A percentile compares a stretch with the other conserved stretches of the same genome.
These are phyloP conservation scores for Rhizophagus prolifer DNA, from an alignment of 192 early-diverging fungal genomes.

Conservation along the genomic window DNA sequence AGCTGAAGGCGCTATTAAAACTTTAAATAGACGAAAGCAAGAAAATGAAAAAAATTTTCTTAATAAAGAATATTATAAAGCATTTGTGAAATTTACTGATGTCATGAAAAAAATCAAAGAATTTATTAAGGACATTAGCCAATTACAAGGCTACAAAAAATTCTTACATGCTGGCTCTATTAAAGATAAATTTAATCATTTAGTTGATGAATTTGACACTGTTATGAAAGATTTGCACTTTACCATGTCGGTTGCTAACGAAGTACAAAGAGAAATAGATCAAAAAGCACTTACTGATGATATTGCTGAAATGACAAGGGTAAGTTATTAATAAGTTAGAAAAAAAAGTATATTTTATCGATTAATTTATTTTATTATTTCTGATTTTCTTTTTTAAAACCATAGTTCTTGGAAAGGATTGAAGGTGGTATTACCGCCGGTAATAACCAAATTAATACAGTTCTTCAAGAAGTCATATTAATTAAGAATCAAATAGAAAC, in stretches of 20 bases:
- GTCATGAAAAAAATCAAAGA: conserved; percentile 20
- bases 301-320: conserved; percentile 3
- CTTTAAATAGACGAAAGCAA: neutral
- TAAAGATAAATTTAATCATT: conserved; percentile 4
- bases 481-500: conserved; percentile 17
- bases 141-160: conserved; percentile 17
- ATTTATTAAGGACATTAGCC: conserved; percentile 13
- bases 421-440: neutral
- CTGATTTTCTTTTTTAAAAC: neutral
- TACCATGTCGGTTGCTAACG: neutral
- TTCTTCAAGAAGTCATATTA: conserved; percentile 1
- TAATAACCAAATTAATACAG: neutral
- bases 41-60: conserved; percentile 6
- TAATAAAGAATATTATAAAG: neutral
- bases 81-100: conserved; percentile 6
- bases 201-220: neutral
- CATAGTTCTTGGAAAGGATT: conserved; percentile 1
- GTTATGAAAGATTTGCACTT: neutral
- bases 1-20: neutral
- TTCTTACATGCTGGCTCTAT: neutral
- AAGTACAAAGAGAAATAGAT: conserved; percentile 22
- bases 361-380: too few relatives aligned
- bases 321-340: neutral
- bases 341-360: too few relatives aligned
- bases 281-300: conserved; percentile 4